Conservation (phyloP, 2,329 filamentous ascomycete species). For the Metarhizium sp. region DNA sequence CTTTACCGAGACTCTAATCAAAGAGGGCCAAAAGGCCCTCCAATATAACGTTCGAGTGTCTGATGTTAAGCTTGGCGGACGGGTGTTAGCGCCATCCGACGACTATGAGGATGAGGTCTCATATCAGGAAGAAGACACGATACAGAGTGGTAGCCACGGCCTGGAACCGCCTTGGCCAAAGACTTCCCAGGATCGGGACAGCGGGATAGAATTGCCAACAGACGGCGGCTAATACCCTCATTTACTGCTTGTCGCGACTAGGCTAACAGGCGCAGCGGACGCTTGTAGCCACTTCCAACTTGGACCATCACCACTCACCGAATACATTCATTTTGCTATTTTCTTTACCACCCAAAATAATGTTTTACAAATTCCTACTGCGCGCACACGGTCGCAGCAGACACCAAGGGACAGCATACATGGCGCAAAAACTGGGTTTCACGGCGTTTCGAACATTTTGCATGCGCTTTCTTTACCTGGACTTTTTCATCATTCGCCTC, state of each 20-base stretch:
- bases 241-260: neutral
- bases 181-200: conserved; percentile 39
- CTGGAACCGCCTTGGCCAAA: conserved; percentile 24
- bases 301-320: conserved; percentile 3
- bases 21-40: conserved; percentile 78
- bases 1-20: conserved; percentile 86
- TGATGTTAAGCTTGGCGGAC: conserved; percentile 73
- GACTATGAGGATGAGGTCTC: conserved; percentile 35
- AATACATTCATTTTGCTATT: neutral
- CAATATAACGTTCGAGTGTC: conserved; percentile 70
- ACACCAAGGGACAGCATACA: neutral
- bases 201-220: conserved; percentile 38
- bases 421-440: neutral
- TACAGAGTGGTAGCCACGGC: conserved; percentile 13
- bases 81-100: conserved; percentile 61
- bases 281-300: neutral
- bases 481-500: neutral
- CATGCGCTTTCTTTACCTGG: neutral
- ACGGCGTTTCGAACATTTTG: neutral
- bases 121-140: conserved; percentile 10
- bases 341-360: neutral
- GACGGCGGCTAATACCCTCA: conserved; percentile 24
- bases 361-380: neutral
- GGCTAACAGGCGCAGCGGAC: neutral
- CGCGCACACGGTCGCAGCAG: conserved; percentile 4